These are phyloP conservation scores for Aureobasidium melanogenum DNA, from an alignment of 2,329 filamentous ascomycete genomes.

Conservation along the genomic window DNA sequence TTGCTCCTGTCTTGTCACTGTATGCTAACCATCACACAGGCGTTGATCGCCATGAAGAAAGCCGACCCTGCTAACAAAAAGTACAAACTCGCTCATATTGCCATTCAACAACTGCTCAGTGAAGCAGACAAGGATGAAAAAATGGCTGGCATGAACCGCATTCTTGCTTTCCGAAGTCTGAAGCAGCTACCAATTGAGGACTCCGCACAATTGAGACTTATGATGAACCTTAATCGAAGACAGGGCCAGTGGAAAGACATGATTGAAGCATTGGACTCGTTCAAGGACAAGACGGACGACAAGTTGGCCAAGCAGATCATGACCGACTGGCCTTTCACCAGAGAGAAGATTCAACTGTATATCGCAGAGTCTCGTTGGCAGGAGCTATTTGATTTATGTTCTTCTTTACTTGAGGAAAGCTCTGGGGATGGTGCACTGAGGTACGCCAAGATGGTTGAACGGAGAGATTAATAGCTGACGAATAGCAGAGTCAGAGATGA, in stretches of 20 bases:
- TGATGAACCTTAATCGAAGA: constrained; percentile 10
- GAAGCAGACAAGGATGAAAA: constrained; percentile 8
- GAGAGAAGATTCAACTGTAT: constrained; percentile 5
- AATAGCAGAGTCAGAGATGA: constrained; percentile 1
- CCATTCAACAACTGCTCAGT: constrained; percentile 6
- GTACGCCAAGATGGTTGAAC: background rate
- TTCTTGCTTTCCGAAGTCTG: constrained; percentile 9
- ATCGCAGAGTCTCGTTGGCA: constrained; percentile 6
- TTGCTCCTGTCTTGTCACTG: background rate
- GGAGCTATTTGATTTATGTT: background rate
- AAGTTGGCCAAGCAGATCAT: constrained; percentile 6
- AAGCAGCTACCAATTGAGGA: constrained; percentile 4
- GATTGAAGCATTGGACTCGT: background rate
- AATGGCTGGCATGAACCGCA: constrained; percentile 11
- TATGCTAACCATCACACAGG: constrained; percentile 14
- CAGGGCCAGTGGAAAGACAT: constrained; percentile 7
- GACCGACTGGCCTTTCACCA: constrained; percentile 7
- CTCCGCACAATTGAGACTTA: constrained; percentile 1
- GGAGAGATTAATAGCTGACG: background rate
- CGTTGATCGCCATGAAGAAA: constrained; percentile 26
- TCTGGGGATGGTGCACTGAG: background rate
- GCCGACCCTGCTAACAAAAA: constrained; percentile 22
- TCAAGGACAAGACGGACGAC: background rate
- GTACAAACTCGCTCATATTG: constrained; percentile 26
- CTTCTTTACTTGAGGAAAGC: background rate